Base-by-base conservation (phyloP, 768 basidiomycete genomes). In the Lactifluus subvellereus region DNA sequence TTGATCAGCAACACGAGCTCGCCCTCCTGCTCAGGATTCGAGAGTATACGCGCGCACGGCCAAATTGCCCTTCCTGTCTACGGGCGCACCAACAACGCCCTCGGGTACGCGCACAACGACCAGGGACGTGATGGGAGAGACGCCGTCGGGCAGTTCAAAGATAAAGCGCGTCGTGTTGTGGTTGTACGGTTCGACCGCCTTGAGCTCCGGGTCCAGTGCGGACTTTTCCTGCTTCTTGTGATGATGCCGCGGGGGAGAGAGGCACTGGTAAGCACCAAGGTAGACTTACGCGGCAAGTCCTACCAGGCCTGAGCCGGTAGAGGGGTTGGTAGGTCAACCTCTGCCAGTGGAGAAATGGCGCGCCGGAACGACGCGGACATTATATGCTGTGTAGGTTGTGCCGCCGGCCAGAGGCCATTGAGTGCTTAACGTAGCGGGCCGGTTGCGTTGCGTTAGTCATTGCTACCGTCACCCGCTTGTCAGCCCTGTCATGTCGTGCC, bases 1-100 rank as follows among this genome's bases (percentile, higher is more conserved):
- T 98, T 98, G 73, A 98, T 77, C 66, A 98, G 74, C 66, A 98
- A 82, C 13, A 81, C 79, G 51, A 96, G 74, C 70, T 92, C 87
- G 32, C 92, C 94, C 58, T 84, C 83, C 7, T 78, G 71, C 61
- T 94, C 85, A 8, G 91, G 82, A 0, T 84, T 76, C 22, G 94
- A 94, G 67, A 93, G 97, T 99, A 75, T 99, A 99, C 0, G 97
- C 92, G 58, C 94, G 84, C 67, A 88, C 80, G 74, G 94, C 84
- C 55, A 92, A 90, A 68, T 92, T 93, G 65, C 93, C 95, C 71
- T 94, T 91, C 69, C 75, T 78, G 72, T 87, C 87, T 65, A 88
- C 40, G 77, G 79, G 54, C 84, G 47, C 57, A 1, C 37, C 51
- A 2, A n/a, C 9, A 1, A 37, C 84, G 20, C 84, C 79, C 66